Evolutionary conservation across 176 grass and related monocot species (phyloP).

Genomic region (Chrysopogon serrulatus): DNA sequence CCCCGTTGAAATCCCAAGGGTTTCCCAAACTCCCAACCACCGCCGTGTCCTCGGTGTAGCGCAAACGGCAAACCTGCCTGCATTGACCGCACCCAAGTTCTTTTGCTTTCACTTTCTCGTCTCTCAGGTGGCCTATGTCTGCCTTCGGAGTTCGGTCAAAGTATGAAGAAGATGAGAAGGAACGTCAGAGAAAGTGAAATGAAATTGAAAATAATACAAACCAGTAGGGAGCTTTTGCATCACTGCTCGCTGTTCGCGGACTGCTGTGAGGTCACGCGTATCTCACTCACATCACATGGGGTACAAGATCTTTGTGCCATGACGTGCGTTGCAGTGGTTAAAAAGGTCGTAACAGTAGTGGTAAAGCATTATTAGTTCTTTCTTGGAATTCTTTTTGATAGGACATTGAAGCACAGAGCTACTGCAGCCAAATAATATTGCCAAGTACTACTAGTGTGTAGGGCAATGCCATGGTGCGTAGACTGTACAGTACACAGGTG

Average conservation of each 20-base stretch:
- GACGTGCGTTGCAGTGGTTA: too few relatives aligned
- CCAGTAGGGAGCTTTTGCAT: neutral
- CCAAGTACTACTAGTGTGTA: too few relatives aligned
- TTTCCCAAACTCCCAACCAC: neutral
- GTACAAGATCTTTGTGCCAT: neutral
- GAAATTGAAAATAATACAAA: neutral
- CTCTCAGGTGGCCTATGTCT: neutral
- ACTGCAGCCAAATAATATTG: too few relatives aligned
- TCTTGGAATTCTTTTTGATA: too few relatives aligned
- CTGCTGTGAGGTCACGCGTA: neutral
- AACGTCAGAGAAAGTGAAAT: neutral
- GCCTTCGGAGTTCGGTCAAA: slow-evolving; percentile 24
- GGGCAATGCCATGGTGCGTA: too few relatives aligned
- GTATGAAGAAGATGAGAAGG: neutral
- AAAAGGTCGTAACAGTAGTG: too few relatives aligned
- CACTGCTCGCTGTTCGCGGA: neutral
- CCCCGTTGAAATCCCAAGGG: neutral
- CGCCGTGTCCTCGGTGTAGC: neutral
- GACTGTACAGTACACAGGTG: too few relatives aligned
- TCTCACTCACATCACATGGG: slow-evolving; percentile 8
- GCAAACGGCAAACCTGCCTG: slow-evolving; percentile 7
- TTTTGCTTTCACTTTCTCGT: neutral
- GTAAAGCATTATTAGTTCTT: too few relatives aligned
- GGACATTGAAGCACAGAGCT: too few relatives aligned
- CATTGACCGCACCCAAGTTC: neutral